phyloP scores from a whole-genome alignment of 1,139 yeast genomes.

The Candida mesenterica region DNA sequence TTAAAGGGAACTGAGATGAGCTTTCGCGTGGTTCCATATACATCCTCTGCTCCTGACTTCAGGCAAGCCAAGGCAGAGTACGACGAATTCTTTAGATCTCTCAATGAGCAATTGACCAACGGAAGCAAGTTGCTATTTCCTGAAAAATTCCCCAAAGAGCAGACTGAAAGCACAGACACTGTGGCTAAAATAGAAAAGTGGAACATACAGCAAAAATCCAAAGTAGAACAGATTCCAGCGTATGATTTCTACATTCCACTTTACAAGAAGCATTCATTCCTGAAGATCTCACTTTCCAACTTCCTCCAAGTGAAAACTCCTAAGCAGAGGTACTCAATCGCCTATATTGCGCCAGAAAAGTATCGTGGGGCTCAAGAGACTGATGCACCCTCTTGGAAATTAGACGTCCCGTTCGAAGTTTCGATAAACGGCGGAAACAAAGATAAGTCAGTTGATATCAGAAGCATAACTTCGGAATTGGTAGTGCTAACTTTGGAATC shows the following conservation, averaged over 20 bases:
- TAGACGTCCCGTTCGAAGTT: constrained; percentile 30
- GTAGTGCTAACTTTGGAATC: constrained; percentile 20
- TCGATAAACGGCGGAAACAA: constrained; percentile 2
- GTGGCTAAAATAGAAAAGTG: too few relatives aligned
- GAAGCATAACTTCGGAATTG: constrained; percentile 16
- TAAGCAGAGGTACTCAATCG: constrained; percentile 23
- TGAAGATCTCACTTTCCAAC: constrained; percentile 14
- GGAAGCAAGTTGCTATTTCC: too few relatives aligned
- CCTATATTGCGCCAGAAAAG: constrained; percentile 33
- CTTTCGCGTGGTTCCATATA: constrained; percentile 28
- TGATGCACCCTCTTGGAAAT: constrained; percentile 23
- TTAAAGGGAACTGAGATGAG: constrained; percentile 31
- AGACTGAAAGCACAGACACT: too few relatives aligned
- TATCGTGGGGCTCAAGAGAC: too few relatives aligned
- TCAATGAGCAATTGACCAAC: neutral
- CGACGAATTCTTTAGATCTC: neutral
- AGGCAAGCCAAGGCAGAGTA: neutral
- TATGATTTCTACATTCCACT: constrained; percentile 11
- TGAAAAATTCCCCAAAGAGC: too few relatives aligned
- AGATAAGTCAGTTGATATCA: constrained; percentile 19
- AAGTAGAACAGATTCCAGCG: neutral
- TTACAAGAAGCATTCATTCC: constrained; percentile 15
- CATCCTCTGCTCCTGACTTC: neutral
- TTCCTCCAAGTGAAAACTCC: constrained; percentile 28
- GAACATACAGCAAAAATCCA: too few relatives aligned